Conservation (phyloP, 441 rosid species). For the Mallotus japonicus region DNA sequence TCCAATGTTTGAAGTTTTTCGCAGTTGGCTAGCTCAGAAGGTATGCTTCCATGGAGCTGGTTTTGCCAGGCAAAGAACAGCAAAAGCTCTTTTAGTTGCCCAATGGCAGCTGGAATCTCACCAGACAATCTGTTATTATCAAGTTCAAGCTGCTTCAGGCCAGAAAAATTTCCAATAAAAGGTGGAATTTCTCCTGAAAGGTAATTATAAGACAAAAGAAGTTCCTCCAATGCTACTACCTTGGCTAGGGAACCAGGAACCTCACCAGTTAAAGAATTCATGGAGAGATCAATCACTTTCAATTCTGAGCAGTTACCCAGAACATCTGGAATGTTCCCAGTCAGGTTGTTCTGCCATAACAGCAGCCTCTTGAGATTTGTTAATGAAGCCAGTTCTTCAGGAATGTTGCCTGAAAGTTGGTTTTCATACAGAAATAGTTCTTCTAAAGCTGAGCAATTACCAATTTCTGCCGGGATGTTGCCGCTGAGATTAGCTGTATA, state of each 20-base stretch:
- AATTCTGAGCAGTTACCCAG: constrained; percentile 49
- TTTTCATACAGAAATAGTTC: constrained; percentile 60
- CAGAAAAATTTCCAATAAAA: constrained; percentile 43
- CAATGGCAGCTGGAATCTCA: constrained; percentile 52
- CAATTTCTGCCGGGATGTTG: constrained; percentile 48
- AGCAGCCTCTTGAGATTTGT: constrained; percentile 51
- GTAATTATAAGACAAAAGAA: constrained; percentile 54
- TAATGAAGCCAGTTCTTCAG: constrained; percentile 48
- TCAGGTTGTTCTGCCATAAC: constrained; percentile 62
- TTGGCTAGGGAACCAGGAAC: constrained; percentile 47
- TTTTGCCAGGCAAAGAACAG: constrained; percentile 75
- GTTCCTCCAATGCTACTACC: constrained; percentile 50
- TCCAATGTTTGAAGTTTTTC: constrained; percentile 62
- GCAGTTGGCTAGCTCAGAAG: constrained; percentile 53
- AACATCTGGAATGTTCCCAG: constrained; percentile 48
- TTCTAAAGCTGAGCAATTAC: constrained; percentile 58
- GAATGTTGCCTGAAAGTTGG: constrained; percentile 52
- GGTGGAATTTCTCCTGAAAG: constrained; percentile 53
- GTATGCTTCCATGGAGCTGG: constrained; percentile 58
- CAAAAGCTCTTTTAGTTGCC: constrained; percentile 53
- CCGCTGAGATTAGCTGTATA: constrained; percentile 67
- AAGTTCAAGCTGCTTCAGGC: constrained; percentile 61
- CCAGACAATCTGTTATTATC: constrained; percentile 59
- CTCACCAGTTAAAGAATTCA: constrained; percentile 48
- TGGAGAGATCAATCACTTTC: constrained; percentile 58